Evolutionary conservation across 2,329 filamentous ascomycete species (phyloP).

Genomic region (Coniochaeta sp.): DNA sequence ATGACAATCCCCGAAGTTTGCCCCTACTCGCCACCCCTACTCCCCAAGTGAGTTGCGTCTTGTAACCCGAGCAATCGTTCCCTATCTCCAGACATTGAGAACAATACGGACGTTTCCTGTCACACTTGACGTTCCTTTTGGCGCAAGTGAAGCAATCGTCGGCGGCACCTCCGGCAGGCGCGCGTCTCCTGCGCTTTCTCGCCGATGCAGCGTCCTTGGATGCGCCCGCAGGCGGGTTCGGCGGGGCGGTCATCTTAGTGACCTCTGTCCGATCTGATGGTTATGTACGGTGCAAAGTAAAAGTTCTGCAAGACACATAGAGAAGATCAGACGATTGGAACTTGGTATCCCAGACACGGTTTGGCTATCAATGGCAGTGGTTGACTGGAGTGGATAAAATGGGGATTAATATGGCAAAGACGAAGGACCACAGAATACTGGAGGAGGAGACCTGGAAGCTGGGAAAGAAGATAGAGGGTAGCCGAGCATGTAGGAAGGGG

Average conservation of each 20-base stretch:
- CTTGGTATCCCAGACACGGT: slow-evolving; percentile 20
- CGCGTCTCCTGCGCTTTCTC: slow-evolving; percentile 75
- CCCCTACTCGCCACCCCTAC: slow-evolving; percentile 92
- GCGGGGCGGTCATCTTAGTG: slow-evolving; percentile 38
- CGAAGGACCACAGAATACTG: slow-evolving; percentile 20
- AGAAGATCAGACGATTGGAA: slow-evolving; percentile 8
- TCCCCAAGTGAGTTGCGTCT: slow-evolving; percentile 93
- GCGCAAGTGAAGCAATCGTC: slow-evolving; percentile 94
- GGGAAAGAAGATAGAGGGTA: slow-evolving; percentile 21
- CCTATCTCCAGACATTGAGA: slow-evolving; percentile 87
- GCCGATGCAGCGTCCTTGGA: slow-evolving; percentile 38
- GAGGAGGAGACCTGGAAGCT: slow-evolving; percentile 23
- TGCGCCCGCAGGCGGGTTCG: slow-evolving; percentile 29
- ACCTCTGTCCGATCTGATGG: slow-evolving; percentile 5
- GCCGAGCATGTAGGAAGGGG: slow-evolving; percentile 7
- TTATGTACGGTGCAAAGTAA: slow-evolving; percentile 5
- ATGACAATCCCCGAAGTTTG: slow-evolving; percentile 82
- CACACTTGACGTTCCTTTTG: slow-evolving; percentile 77
- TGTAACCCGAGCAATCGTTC: slow-evolving; percentile 92
- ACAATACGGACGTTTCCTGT: slow-evolving; percentile 88
- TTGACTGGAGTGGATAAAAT: slow-evolving; percentile 33
- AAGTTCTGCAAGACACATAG: slow-evolving; percentile 5
- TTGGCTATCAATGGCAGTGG: slow-evolving; percentile 15
- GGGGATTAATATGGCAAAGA: slow-evolving; percentile 31
- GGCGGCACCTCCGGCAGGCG: slow-evolving; percentile 78